phyloP scores from a whole-genome alignment of 768 basidiomycete genomes.

The Lactarius evosmus region DNA sequence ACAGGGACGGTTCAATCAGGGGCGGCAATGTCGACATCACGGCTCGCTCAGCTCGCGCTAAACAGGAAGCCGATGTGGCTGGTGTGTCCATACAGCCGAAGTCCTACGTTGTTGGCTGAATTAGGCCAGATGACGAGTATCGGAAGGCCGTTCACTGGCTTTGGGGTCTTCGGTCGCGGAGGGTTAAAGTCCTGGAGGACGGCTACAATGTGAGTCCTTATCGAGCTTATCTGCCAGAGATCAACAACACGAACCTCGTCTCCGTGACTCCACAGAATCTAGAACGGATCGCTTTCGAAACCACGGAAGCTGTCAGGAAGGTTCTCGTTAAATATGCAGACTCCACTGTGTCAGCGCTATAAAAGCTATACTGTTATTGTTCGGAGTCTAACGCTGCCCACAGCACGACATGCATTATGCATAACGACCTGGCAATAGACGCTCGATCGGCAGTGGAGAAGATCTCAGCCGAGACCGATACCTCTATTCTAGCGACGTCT shows the following conservation, averaged over 20 bases:
- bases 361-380: neutral
- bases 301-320: slow-evolving; percentile 57
- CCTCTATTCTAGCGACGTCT: slow-evolving; percentile 49
- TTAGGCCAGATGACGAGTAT: slow-evolving; percentile 77
- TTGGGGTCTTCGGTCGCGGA: slow-evolving; percentile 77
- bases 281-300: slow-evolving; percentile 74
- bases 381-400: slow-evolving; percentile 6
- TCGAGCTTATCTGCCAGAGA: slow-evolving; percentile 26
- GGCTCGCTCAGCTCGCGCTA: slow-evolving; percentile 72
- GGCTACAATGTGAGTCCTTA: slow-evolving; percentile 65
- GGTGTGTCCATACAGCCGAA: slow-evolving; percentile 44
- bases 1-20: slow-evolving; percentile 59
- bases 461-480: slow-evolving; percentile 71
- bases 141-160: slow-evolving; percentile 85
- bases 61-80: slow-evolving; percentile 89
- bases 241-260: neutral
- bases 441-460: slow-evolving; percentile 56
- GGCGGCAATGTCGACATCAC: slow-evolving; percentile 61
- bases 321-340: slow-evolving; percentile 74
- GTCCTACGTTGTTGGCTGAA: slow-evolving; percentile 8
- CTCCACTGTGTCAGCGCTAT: slow-evolving; percentile 60
- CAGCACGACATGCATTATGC: slow-evolving; percentile 76
- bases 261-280: slow-evolving; percentile 57
- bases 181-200: slow-evolving; percentile 77
- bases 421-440: slow-evolving; percentile 68